Evolutionary conservation across 257 asterid genomes (phyloP).

Genomic region (Perilla frutescens): DNA sequence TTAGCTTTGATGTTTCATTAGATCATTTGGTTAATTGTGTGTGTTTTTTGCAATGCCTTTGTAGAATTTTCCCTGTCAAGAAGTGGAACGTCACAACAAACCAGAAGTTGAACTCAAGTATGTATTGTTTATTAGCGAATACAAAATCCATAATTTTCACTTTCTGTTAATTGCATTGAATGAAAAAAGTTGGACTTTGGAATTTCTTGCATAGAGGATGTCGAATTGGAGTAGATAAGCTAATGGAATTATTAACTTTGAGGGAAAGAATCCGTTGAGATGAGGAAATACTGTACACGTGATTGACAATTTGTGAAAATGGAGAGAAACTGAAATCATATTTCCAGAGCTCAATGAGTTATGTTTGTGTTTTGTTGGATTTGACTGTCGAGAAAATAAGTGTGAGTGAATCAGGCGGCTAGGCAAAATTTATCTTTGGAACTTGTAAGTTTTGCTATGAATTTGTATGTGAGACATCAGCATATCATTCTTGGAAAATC

Average conservation of each 20-base stretch:
- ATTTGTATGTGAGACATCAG: conserved; percentile 10
- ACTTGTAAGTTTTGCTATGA: conserved; percentile 11
- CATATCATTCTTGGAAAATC: conserved; percentile 19
- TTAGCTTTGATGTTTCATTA: conserved; percentile 12
- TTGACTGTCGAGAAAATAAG: background rate
- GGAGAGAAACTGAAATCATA: too few relatives aligned
- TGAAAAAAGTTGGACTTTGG: background rate
- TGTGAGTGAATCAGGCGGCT: conserved; percentile 3
- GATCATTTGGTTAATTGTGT: background rate
- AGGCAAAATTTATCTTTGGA: conserved; percentile 7
- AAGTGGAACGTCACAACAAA: conserved; percentile 98
- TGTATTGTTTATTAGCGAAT: conserved; percentile 35
- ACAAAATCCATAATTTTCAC: conserved; percentile 11
- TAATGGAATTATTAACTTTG: conserved; percentile 8
- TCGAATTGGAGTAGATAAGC: conserved; percentile 22
- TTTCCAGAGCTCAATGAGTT: background rate
- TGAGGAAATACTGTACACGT: background rate
- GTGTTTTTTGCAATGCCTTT: conserved; percentile 36
- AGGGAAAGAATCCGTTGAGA: background rate
- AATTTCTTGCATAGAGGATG: conserved; percentile 1
- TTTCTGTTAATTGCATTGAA: background rate
- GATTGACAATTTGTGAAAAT: too few relatives aligned
- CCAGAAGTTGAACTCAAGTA: conserved; percentile 99
- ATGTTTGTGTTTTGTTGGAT: background rate
- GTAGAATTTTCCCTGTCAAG: conserved; percentile 99